phyloP scores from a whole-genome alignment of 2,329 filamentous ascomycete genomes.

The Aureobasidium sp. region DNA sequence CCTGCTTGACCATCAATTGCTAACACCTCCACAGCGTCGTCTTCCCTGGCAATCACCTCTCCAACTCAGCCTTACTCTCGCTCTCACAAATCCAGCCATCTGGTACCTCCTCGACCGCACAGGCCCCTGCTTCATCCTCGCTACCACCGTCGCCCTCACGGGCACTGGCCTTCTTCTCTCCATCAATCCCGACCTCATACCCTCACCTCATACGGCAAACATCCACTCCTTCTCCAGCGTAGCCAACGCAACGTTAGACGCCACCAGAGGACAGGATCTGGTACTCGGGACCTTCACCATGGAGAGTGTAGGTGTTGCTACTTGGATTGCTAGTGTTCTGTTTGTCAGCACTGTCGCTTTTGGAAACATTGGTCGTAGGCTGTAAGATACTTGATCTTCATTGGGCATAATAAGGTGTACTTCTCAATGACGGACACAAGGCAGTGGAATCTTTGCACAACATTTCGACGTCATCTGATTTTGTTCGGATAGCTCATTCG shows the following conservation, averaged over 20 bases:
- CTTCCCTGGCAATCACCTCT: constrained; percentile 89
- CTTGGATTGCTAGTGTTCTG: constrained; percentile 87
- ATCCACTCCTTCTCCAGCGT: constrained; percentile 15
- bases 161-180: constrained; percentile 68
- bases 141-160: constrained; percentile 60
- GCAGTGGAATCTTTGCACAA: no score
- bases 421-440: neutral
- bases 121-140: constrained; percentile 72
- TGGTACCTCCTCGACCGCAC: constrained; percentile 97
- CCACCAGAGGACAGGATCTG: constrained; percentile 17
- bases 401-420: neutral
- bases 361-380: constrained; percentile 80
- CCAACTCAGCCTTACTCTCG: constrained; percentile 84
- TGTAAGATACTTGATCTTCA: constrained; percentile 31
- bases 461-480: no score
- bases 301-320: constrained; percentile 61
- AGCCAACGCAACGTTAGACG: constrained; percentile 16
- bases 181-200: constrained; percentile 70
- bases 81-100: constrained; percentile 82
- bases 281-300: constrained; percentile 47
- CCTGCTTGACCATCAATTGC: constrained; percentile 8
- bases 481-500: no score
- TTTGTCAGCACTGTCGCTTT: constrained; percentile 96
- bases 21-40: constrained; percentile 54
- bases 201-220: constrained; percentile 49